Conservation (phyloP, 805 yeast genomes). For the Schwanniomyces yamadae region DNA sequence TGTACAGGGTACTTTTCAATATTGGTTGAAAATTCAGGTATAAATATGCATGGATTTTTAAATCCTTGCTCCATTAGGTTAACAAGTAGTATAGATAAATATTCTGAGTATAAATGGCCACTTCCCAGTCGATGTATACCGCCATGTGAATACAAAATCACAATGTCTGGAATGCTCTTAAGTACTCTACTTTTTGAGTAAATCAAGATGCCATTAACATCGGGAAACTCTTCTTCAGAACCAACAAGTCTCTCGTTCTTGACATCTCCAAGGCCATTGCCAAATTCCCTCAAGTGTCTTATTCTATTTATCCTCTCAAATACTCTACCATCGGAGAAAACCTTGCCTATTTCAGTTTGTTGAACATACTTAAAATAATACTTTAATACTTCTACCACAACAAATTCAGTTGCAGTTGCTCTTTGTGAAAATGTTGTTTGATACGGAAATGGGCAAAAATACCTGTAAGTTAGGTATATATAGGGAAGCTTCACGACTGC, state of each 20-base stretch:
- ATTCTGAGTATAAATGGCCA: slow-evolving; percentile 47
- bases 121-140: slow-evolving; percentile 26
- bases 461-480: slow-evolving; percentile 5
- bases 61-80: slow-evolving; percentile 50
- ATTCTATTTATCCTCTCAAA: slow-evolving; percentile 29
- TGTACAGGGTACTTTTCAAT: slow-evolving; percentile 22
- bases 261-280: slow-evolving; percentile 33
- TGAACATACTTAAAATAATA: slow-evolving; percentile 3
- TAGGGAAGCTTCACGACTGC: slow-evolving; percentile 10
- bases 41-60: slow-evolving; percentile 44
- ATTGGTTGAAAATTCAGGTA: slow-evolving; percentile 15
- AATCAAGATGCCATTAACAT: slow-evolving; percentile 31
- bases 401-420: slow-evolving; percentile 13
- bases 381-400: slow-evolving; percentile 9
- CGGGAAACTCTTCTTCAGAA: slow-evolving; percentile 4
- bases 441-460: slow-evolving; percentile 10
- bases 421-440: slow-evolving; percentile 27
- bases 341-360: slow-evolving; percentile 1
- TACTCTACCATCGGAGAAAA: slow-evolving; percentile 16
- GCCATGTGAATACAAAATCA: slow-evolving; percentile 47
- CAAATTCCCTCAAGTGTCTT: slow-evolving; percentile 29
- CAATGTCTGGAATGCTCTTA: slow-evolving; percentile 31
- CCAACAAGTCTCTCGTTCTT: background rate
- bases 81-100: slow-evolving; percentile 38
- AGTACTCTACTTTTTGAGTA: slow-evolving; percentile 24